Percentiles rank a stretch among this genome's conserved stretches.
Conservation (phyloP, 2,329 filamentous ascomycete genomes). For the Aspergillus persii region DNA sequence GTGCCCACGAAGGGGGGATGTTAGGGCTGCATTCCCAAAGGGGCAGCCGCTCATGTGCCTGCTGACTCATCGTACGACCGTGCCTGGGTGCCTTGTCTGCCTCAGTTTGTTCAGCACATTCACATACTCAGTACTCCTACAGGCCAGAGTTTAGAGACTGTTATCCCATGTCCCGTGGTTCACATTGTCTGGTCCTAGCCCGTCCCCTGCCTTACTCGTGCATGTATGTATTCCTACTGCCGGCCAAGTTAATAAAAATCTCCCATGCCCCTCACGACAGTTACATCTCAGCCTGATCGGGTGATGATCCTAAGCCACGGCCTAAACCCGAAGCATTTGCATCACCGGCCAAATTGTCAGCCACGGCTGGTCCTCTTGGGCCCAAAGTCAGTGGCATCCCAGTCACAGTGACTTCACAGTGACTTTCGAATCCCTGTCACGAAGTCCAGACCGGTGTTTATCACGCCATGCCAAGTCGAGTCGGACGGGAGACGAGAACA, state of each 20-base stretch:
- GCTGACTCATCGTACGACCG: not conserved
- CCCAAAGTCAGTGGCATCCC: not conserved
- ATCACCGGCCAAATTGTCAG: not conserved
- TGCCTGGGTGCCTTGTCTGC: not conserved
- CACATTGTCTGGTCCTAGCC: not conserved
- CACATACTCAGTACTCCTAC: too few relatives aligned
- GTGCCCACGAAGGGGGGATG: too few relatives aligned
- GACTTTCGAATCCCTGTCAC: not conserved
- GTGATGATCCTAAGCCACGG: not conserved
- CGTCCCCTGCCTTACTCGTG: too few relatives aligned
- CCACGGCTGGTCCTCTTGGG: not conserved
- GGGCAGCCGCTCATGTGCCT: not conserved
- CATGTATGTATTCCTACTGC: too few relatives aligned
- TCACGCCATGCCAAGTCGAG: not conserved
- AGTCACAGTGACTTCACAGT: not conserved
- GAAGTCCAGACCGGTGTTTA: not conserved
- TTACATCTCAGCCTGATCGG: not conserved
- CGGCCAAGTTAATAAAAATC: not conserved
- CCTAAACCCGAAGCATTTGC: not conserved
- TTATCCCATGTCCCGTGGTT: not conserved
- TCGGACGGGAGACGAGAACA: not conserved
- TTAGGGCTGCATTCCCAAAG: not conserved
- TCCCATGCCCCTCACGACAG: not conserved
- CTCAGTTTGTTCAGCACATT: too few relatives aligned
- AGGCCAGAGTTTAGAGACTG: too few relatives aligned